Evolutionary conservation across 176 grass and related monocot genomes (phyloP), one percentile per base, ranked within the genome.

Genomic region (Avena insularis): DNA sequence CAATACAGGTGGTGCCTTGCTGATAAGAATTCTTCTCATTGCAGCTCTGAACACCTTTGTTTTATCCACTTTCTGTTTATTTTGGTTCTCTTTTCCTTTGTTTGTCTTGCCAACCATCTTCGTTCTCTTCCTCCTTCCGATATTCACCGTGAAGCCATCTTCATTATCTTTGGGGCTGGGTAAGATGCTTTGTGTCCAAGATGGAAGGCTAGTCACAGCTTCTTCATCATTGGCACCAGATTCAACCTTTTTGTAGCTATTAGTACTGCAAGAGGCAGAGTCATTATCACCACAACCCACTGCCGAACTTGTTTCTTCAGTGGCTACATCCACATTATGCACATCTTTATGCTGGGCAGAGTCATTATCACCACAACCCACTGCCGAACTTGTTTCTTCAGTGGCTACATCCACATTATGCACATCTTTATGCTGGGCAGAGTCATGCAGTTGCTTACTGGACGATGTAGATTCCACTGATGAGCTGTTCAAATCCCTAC

Each of bases 11-110:
- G 97, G 94, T 12, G 87, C 87, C 82, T 82, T 91, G 80, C 85
- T 84, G 84, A 99, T 88, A 91, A 96, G 84, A 85, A 94, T 91
- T 88, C 94, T 96, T 86, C 95, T 96, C 89, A 92, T 92, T 81
- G 94, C 94, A 90, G 92, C 83, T 72, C 94, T 94, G 77, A 90
- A 96, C 56, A 94, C 83, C 72, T 91, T 94, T 87, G 78, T 86
- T 75, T 85, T 77, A 79, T 84, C 64, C 46, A 86, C 80, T 59
- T 90, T 84, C 70, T 89, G 62, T 54, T 91, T 89, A 20, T 77
- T 69, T 84, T 79, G 76, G 46, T 65, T 87, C 82, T 85, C 73
- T 85, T 89, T 71, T 11, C 64, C 78, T 89, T 78, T 27, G 29
- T 23, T 78, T 79, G 74, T 19, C 66, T 89, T 87, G 78, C 31